Conservation (phyloP, 2,329 filamentous ascomycete species). For the Cladobotryum protrusum region DNA sequence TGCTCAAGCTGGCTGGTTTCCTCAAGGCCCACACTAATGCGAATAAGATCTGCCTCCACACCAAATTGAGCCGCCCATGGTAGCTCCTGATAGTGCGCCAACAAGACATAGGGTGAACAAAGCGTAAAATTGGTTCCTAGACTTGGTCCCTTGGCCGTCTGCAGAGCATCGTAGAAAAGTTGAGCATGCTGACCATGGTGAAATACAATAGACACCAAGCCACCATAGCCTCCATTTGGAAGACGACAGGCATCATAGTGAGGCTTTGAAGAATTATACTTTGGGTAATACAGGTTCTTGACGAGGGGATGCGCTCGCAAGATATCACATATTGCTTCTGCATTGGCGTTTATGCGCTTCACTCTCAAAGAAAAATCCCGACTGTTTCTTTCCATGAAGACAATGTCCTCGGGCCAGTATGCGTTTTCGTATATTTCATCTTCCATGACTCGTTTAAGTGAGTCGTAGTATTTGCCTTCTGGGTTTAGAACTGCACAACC, state of each 20-base stretch:
- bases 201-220: constrained; percentile 80
- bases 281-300: constrained; percentile 81
- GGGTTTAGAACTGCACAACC: constrained; percentile 64
- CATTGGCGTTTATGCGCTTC: constrained; percentile 76
- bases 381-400: constrained; percentile 95
- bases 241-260: constrained; percentile 76
- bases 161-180: constrained; percentile 76
- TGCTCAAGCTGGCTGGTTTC: constrained; percentile 59
- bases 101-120: constrained; percentile 80
- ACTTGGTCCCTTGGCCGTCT: constrained; percentile 89
- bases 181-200: constrained; percentile 62
- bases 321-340: constrained; percentile 73
- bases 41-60: constrained; percentile 71
- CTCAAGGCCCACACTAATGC: constrained; percentile 87
- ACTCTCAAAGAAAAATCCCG: constrained; percentile 82
- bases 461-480: constrained; percentile 61
- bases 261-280: constrained; percentile 59
- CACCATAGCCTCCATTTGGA: constrained; percentile 77
- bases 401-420: constrained; percentile 88
- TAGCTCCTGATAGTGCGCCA: constrained; percentile 87
- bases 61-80: constrained; percentile 84
- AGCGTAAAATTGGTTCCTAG: constrained; percentile 96
- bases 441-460: constrained; percentile 60
- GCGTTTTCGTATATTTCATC: constrained; percentile 70
- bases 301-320: constrained; percentile 57